These are phyloP conservation scores for Microcos paniculata DNA, from an alignment of 345 rosid species.

Conservation along the genomic window DNA sequence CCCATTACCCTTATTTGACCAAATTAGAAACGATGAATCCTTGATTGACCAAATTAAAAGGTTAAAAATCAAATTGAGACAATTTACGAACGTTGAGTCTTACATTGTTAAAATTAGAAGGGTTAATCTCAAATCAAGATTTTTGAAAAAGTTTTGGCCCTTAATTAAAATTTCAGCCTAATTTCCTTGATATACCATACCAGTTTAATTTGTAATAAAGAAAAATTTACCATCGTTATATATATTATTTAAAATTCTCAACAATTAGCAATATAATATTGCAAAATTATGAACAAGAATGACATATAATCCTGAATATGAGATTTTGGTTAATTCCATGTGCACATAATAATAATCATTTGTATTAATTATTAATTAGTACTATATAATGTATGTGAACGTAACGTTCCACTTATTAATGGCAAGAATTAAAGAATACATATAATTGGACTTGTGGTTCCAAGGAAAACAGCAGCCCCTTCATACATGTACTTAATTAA, in stretches of 20 bases:
- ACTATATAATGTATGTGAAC: neutral
- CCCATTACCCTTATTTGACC: too few species aligned
- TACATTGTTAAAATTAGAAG: too few species aligned
- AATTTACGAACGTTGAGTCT: too few species aligned
- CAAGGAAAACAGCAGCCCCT: conserved; percentile 19
- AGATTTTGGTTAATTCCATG: neutral
- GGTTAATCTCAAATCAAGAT: too few species aligned
- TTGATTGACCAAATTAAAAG: too few species aligned
- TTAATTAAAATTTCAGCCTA: too few species aligned
- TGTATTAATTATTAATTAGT: too few species aligned
- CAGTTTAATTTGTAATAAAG: too few species aligned
- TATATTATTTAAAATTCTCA: neutral
- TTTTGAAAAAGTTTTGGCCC: too few species aligned
- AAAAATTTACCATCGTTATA: neutral
- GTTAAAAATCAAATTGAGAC: too few species aligned
- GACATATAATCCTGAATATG: neutral
- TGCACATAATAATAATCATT: neutral
- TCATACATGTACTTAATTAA: neutral
- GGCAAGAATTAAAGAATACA: neutral
- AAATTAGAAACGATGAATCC: too few species aligned
- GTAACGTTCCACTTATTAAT: neutral
- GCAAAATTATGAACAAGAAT: neutral
- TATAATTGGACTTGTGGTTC: conserved; percentile 12
- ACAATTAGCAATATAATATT: neutral
- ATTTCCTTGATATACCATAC: too few species aligned